phyloP scores from a whole-genome alignment of 495 filamentous ascomycete genomes.

The Aspergillus sparsus region DNA sequence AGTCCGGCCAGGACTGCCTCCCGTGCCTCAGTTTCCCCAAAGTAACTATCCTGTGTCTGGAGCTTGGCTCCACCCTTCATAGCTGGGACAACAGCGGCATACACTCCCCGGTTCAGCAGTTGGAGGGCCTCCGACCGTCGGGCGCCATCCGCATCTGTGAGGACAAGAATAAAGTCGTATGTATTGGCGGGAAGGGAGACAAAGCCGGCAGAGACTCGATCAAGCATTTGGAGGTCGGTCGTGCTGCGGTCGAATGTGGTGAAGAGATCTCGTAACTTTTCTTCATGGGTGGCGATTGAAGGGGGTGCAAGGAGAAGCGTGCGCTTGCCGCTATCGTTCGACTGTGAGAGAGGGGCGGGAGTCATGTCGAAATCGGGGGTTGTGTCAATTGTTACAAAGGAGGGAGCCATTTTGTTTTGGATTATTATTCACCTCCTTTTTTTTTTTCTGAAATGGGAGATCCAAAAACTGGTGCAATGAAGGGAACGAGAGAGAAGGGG shows the following conservation, averaged over 20 bases:
- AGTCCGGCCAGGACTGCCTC: conserved; percentile 86
- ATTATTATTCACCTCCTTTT: not conserved
- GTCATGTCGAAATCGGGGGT: conserved; percentile 42
- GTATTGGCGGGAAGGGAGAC: conserved; percentile 72
- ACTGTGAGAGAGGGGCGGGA: conserved; percentile 25
- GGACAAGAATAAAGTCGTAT: conserved; percentile 84
- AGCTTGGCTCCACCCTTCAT: conserved; percentile 73
- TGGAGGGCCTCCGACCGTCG: conserved; percentile 58
- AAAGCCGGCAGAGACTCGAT: conserved; percentile 82
- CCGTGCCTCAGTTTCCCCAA: conserved; percentile 46
- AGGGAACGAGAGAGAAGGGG: conserved; percentile 7
- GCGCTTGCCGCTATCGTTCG: conserved; percentile 36
- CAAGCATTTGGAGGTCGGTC: conserved; percentile 97
- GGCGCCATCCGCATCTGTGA: conserved; percentile 69
- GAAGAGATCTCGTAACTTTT: conserved; percentile 58
- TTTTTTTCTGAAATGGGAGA: not conserved
- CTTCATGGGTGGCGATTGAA: conserved; percentile 69
- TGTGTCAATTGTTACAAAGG: conserved; percentile 46
- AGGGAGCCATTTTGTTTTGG: conserved; percentile 31
- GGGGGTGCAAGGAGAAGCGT: conserved; percentile 73
- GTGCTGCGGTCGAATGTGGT: conserved; percentile 65
- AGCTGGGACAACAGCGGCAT: conserved; percentile 63
- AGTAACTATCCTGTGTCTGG: conserved; percentile 64
- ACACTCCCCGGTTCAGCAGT: conserved; percentile 66
- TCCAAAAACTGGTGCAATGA: not conserved